These are phyloP conservation scores for Aspergillus udagawae DNA, from an alignment of 2,329 filamentous ascomycete genomes.

Conservation along the genomic window DNA sequence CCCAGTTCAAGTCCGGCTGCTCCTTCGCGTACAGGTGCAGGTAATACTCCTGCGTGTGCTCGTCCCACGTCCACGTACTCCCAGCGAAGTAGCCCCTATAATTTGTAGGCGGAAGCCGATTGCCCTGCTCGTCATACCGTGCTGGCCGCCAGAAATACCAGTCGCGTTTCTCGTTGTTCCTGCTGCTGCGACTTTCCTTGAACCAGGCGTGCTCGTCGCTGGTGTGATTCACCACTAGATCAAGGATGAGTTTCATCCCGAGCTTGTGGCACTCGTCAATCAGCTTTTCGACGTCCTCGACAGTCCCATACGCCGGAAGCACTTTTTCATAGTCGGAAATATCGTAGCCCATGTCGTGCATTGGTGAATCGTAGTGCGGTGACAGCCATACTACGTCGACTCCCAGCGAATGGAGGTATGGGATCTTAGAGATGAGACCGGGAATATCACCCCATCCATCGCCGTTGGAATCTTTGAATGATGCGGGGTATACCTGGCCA, in stretches of 20 bases:
- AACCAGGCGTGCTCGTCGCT: constrained; percentile 67
- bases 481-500: constrained; percentile 22
- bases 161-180: constrained; percentile 56
- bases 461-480: constrained; percentile 52
- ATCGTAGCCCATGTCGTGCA: constrained; percentile 68
- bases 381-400: constrained; percentile 65
- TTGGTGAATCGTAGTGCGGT: constrained; percentile 62
- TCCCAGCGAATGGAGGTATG: constrained; percentile 59
- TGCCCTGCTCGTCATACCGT: constrained; percentile 50
- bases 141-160: constrained; percentile 57
- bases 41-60: constrained; percentile 65
- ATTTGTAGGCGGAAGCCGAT: constrained; percentile 65
- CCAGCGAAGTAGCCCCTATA: constrained; percentile 62
- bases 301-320: constrained; percentile 57
- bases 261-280: constrained; percentile 54
- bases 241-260: constrained; percentile 64
- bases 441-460: constrained; percentile 62
- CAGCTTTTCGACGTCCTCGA: constrained; percentile 57
- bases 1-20: constrained; percentile 78
- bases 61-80: constrained; percentile 65
- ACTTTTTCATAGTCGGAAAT: constrained; percentile 62
- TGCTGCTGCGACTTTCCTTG: constrained; percentile 56
- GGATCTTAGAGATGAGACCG: constrained; percentile 59
- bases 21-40: constrained; percentile 67
- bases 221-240: constrained; percentile 71